Evolutionary conservation across 2,329 filamentous ascomycete genomes (phyloP), one percentile per base, ranked within the genome.

Genomic region (Verticillium dahliae): DNA sequence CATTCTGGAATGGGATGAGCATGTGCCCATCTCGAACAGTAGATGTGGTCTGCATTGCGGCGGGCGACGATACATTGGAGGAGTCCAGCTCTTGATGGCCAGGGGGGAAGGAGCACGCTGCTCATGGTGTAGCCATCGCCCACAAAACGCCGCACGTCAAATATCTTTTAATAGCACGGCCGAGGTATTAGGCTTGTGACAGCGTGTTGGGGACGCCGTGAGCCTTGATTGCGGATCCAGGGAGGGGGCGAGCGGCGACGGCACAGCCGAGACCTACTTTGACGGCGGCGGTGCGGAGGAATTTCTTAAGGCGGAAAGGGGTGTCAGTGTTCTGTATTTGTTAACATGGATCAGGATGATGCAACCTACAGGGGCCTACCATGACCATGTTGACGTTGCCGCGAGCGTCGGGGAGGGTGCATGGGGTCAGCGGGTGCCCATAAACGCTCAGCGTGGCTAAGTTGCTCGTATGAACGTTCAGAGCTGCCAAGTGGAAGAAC

Each of bases 1-100:
- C 76, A 60, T 78, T 78, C 62, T 78, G 73, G 65, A 78, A 78
- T 0, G 76, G 76, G 2, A 78, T 76, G 1, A 72, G 62, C 69
- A 76, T 73, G 61, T 74, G 67, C 5, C 64, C 67, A n/a, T 72
- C 68, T 0, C n/a, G 64, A 0, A 34, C 34, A 4, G 4, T 63
- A 57, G 10, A 62, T 45, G 0, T 35, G 10, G 37, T 69, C 67
- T 4, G 62, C 33, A 56, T 54, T 62, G 35, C 64, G 62, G 15
- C 52, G 57, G 5, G 34, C 4, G 57, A 39, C 6, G 22, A 50
- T 4, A 61, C 58, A 4, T 66, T 62, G 1, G 68, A 61, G 7
- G 57, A 50, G 27, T 60, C 69, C 11, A 65, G 67, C 57, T 77
- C 73, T 15, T 73, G 71, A 4, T 67, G 9, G 59, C 38, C 1